These are phyloP conservation scores for Blastomyces gilchristii DNA, from an alignment of 2,329 filamentous ascomycete genomes.

Conservation along the genomic window DNA sequence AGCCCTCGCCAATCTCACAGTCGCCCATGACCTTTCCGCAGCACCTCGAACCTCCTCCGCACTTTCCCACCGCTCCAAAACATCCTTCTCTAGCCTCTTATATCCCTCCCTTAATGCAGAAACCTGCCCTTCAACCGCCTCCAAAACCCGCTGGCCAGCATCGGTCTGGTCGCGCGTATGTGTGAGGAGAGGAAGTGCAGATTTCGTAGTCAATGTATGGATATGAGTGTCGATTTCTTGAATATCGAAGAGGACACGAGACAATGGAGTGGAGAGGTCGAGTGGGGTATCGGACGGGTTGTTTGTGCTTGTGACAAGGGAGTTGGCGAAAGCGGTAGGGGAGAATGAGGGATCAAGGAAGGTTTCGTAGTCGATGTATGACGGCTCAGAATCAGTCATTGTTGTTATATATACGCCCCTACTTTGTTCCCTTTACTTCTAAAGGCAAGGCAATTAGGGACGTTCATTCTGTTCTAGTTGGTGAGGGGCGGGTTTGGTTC, in stretches of 20 bases:
- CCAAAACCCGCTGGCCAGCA: constrained; percentile 61
- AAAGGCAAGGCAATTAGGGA: constrained; percentile 2
- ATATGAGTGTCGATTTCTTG: constrained; percentile 97
- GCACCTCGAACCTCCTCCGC: constrained; percentile 73
- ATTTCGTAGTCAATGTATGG: constrained; percentile 74
- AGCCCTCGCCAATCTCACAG: constrained; percentile 63
- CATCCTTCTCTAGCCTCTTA: constrained; percentile 72
- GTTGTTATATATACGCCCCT: background rate
- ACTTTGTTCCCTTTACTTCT: background rate
- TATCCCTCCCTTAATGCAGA: constrained; percentile 74
- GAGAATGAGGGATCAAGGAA: constrained; percentile 79
- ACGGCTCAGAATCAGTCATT: constrained; percentile 42
- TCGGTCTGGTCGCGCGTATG: constrained; percentile 66
- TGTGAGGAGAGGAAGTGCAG: constrained; percentile 67
- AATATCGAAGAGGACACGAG: constrained; percentile 86
- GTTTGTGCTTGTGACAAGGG: constrained; percentile 79
- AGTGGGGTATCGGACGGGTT: constrained; percentile 81
- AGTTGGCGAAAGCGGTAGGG: constrained; percentile 73
- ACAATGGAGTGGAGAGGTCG: constrained; percentile 88
- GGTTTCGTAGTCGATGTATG: constrained; percentile 92
- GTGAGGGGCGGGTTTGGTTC: background rate
- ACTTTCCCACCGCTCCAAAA: constrained; percentile 72
- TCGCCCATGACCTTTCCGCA: constrained; percentile 68
- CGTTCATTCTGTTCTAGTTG: background rate
- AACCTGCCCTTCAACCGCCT: constrained; percentile 70